These are phyloP conservation scores for Tilletia caries DNA, from an alignment of 1,284 basidiomycete genomes.

Conservation along the genomic window DNA sequence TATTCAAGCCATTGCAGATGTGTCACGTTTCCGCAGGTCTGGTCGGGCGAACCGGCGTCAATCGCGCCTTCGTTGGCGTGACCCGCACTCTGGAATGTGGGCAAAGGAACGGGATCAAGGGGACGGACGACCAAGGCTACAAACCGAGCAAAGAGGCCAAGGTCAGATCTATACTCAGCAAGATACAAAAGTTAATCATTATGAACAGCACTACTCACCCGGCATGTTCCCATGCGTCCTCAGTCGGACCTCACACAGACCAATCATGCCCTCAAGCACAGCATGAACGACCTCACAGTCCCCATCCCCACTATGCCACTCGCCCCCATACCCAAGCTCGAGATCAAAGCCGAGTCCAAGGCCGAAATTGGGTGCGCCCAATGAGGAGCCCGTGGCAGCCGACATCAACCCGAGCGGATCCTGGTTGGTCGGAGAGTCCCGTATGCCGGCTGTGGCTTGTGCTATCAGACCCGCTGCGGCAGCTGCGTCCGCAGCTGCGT, in stretches of 20 bases:
- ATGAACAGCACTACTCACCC: background rate
- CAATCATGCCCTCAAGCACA: background rate
- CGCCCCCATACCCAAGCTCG: background rate
- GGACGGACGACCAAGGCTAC: slow-evolving; percentile 3
- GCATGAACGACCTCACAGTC: background rate
- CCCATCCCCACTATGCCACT: background rate
- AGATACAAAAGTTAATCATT: background rate
- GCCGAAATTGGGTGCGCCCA: background rate
- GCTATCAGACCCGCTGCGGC: background rate
- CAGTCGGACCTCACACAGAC: background rate
- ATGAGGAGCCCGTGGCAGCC: background rate
- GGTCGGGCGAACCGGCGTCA: too few relatives aligned
- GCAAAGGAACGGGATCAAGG: background rate
- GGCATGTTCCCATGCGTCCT: slow-evolving; percentile 2
- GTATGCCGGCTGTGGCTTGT: background rate
- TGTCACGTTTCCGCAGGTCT: background rate
- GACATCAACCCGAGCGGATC: background rate
- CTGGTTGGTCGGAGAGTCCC: background rate
- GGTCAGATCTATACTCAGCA: background rate
- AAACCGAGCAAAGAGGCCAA: background rate
- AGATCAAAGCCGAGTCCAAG: background rate
- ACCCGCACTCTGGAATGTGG: background rate
- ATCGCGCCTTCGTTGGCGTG: background rate
- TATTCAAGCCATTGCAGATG: slow-evolving; percentile 8
- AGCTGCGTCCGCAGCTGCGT: background rate